These are phyloP conservation scores for Poterioochromonas sp. DNA, from an alignment of 352 stramenopile species.

Conservation along the genomic window DNA sequence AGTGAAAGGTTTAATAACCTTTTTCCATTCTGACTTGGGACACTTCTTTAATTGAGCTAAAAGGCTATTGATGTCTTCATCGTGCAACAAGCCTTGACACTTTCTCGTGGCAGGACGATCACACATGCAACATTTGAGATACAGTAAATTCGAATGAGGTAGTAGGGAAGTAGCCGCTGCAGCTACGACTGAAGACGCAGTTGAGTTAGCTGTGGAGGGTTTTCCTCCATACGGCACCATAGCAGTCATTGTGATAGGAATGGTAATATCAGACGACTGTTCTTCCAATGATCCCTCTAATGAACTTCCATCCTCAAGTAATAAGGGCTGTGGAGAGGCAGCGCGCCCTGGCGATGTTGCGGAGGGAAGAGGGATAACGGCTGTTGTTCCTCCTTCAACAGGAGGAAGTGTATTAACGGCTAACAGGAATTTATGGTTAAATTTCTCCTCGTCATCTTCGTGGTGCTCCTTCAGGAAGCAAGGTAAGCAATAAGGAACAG, in stretches of 20 bases:
- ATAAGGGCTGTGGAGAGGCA: not conserved
- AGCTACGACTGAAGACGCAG: not conserved
- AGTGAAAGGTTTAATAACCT: not conserved
- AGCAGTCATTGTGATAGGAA: too few relatives aligned
- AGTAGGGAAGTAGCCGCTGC: too few relatives aligned
- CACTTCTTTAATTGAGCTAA: not conserved
- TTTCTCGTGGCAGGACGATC: conserved; percentile 24
- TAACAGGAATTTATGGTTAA: not conserved
- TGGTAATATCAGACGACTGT: too few relatives aligned
- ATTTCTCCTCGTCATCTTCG: not conserved
- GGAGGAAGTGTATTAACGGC: too few relatives aligned
- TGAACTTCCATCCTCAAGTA: conserved; percentile 20
- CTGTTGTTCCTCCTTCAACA: too few relatives aligned
- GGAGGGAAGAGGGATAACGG: too few relatives aligned
- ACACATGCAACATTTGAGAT: conserved; percentile 35
- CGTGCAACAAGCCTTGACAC: conserved; percentile 28
- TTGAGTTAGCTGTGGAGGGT: not conserved
- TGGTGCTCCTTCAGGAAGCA: conserved; percentile 26
- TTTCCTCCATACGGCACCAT: too few relatives aligned
- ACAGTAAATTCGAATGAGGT: conserved; percentile 13
- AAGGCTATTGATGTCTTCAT: conserved; percentile 1
- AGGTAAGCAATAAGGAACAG: conserved; percentile 28
- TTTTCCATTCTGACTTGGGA: not conserved
- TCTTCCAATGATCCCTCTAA: conserved; percentile 23
- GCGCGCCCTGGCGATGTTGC: too few relatives aligned